Base-by-base conservation (phyloP, 345 rosid genomes). In the Salix brachista region DNA sequence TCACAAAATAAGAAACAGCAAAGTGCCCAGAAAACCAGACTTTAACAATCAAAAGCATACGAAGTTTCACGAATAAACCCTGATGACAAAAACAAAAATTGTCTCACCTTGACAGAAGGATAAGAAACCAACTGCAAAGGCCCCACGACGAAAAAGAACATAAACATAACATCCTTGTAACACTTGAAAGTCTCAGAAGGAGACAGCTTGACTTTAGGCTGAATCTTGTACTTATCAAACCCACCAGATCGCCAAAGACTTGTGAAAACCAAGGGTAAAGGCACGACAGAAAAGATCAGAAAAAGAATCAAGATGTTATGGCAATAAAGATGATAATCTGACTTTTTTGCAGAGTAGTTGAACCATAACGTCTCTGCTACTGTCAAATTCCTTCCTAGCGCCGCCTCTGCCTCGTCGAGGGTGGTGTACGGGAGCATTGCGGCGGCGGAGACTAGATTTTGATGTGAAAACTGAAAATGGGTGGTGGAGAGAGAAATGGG, bases 91-190 rank as follows among this genome's bases (percentile, higher is more conserved):
- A 21, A 39, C 12, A 60, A 12, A 16, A 61, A 62, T 17, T 67
- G 52, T 41, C 3, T 14, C 62, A 94, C 98, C 98, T 92, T 75
- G 56, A 92, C 61, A 7, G 98, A 88, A 80, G 98, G 97, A 71
- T 87, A 94, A 19, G 97, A 90, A 25, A 88, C 83, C 81, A 94
- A 87, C 72, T 94, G 98, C 81, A 94, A 80, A 18, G 98, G 97
- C 36, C 98, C 97, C 62, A 94, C 95, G 48, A 94, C 88, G 69
- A 89, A 61, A 52, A 91, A 77, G 78, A 92, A 92, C 91, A 89
- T 87, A 54, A 80, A 72, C 89, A 91, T 85, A 42, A 93, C 99
- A 80, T 90, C 93, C 87, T 73, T 89, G 77, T 93, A 95, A 70
- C 99, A 95, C n/a, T 41, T 67, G 67, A 91, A 52, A 85, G 90